A percentile compares a stretch with the other conserved stretches of the same genome.
Conservation (phyloP, 441 rosid species). For the Erysimum cheiri region DNA sequence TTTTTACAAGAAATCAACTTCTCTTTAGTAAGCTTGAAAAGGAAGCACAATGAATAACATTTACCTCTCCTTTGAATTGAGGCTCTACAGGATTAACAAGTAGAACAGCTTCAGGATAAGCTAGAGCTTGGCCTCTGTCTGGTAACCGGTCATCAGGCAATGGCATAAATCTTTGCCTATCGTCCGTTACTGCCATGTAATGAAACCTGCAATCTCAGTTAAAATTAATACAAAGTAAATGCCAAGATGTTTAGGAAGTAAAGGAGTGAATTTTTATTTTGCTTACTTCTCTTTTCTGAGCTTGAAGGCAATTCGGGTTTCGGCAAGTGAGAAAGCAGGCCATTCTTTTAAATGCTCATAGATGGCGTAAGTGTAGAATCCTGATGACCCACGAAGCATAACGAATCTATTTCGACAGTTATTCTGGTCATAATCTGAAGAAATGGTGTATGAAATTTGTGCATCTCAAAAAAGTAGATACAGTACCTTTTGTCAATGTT, state of each 20-base stretch:
- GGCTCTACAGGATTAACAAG: constrained; percentile 66
- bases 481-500: constrained; percentile 94
- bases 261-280: constrained; percentile 7
- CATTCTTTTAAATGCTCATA: constrained; percentile 65
- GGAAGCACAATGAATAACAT: not conserved
- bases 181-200: constrained; percentile 72
- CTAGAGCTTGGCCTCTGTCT: constrained; percentile 63
- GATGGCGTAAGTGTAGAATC: constrained; percentile 69
- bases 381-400: constrained; percentile 67
- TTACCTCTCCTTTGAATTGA: constrained; percentile 69
- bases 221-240: not conserved
- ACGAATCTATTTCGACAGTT: constrained; percentile 50
- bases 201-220: constrained; percentile 55
- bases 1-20: constrained; percentile 1
- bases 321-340: constrained; percentile 71
- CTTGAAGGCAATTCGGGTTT: constrained; percentile 67
- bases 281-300: constrained; percentile 68
- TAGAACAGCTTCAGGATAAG: constrained; percentile 75
- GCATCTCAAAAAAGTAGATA: constrained; percentile 20
- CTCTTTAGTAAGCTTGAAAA: constrained; percentile 4
- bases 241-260: not conserved
- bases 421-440: constrained; percentile 9
- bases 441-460: not conserved
- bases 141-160: constrained; percentile 65
- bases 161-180: constrained; percentile 72